Evolutionary conservation across 176 grass and related monocot genomes (phyloP), one percentile per base, ranked within the genome.

Genomic region (Cenchrus fungigraminus): DNA sequence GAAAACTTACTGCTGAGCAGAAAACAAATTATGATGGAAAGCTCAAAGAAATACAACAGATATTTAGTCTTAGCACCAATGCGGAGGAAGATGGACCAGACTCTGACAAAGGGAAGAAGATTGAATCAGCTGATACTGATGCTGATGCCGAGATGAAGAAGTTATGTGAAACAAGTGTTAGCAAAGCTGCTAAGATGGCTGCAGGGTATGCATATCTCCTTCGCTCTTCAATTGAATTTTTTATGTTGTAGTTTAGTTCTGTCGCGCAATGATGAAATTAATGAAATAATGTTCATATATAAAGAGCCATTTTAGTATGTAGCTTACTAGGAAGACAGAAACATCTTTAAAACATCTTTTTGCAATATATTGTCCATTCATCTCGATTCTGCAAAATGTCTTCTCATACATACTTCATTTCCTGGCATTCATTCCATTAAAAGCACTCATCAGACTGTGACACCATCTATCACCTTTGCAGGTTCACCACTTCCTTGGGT

Each of bases 181-280:
- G 84, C 76, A 96, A 94, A 88, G 97, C 93, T 92, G 97, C 97
- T 75, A 93, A 92, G 88, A 94, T 99, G 90, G 93, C 97, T 88
- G 82, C 97, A 73, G 97, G 97, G 97, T 93, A 90, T 72, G 78
- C 43, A 71, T 85, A 44, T 53, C 42, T 84, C 51, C 2, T 82
- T 56, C 72, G 73, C 31, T 73, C 34, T 47, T 45, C 63, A 46
- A 75, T 82, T 79, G 16, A 78, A 70, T 59, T 57, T 13, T 60
- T 49, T 55, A 56, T 87, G 34, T 65, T 51, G 52, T 79, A 71
- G 17, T 76, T 74, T 71, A 73, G 49, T 83, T 82, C 65, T 91
- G 25, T 87, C 28, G 58, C 67, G 14, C 68, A 51, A 59, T 85
- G 43, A 53, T 40, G 51, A 47, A 68, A 76, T 59, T 69, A 69